These are phyloP conservation scores for Cinchona pubescens DNA, from an alignment of 257 asterid genomes.

Conservation along the genomic window DNA sequence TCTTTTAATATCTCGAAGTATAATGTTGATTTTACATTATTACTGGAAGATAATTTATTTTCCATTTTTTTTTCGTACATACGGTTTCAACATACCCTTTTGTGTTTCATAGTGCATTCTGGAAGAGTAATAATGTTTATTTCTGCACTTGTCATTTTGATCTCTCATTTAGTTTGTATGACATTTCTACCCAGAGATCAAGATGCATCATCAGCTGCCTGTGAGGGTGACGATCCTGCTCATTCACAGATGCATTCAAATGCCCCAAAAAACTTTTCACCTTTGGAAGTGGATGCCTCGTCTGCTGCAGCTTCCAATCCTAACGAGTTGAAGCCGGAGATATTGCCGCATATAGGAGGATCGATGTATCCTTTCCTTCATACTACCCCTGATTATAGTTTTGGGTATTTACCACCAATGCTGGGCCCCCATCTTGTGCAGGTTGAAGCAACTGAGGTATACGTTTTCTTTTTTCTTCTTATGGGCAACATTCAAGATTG, in stretches of 20 bases:
- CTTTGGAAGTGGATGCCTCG: slow-evolving; percentile 29
- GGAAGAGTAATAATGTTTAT: background rate
- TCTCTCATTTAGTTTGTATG: slow-evolving; percentile 17
- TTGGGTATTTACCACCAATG: slow-evolving; percentile 39
- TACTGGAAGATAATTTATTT: slow-evolving; percentile 1
- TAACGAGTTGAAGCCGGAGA: slow-evolving; percentile 41
- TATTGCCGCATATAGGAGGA: slow-evolving; percentile 30
- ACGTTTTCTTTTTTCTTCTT: slow-evolving; percentile 14
- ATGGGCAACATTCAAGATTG: background rate
- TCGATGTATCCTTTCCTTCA: slow-evolving; percentile 38
- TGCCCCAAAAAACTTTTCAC: slow-evolving; percentile 21
- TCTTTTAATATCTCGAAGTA: background rate
- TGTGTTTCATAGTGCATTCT: background rate
- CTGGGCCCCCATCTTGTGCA: slow-evolving; percentile 34
- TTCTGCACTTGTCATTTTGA: background rate
- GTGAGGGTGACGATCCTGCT: slow-evolving; percentile 29
- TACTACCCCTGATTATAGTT: slow-evolving; percentile 37
- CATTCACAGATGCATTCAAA: slow-evolving; percentile 26
- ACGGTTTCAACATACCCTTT: background rate
- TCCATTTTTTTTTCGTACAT: background rate
- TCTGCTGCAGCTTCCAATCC: slow-evolving; percentile 28
- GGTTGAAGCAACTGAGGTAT: slow-evolving; percentile 43
- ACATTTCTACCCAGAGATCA: slow-evolving; percentile 32
- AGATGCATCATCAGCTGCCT: slow-evolving; percentile 28
- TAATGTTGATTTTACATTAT: background rate